Evolutionary conservation across 2,329 filamentous ascomycete genomes (phyloP).

Genomic region (Neoarthrinium moseri): DNA sequence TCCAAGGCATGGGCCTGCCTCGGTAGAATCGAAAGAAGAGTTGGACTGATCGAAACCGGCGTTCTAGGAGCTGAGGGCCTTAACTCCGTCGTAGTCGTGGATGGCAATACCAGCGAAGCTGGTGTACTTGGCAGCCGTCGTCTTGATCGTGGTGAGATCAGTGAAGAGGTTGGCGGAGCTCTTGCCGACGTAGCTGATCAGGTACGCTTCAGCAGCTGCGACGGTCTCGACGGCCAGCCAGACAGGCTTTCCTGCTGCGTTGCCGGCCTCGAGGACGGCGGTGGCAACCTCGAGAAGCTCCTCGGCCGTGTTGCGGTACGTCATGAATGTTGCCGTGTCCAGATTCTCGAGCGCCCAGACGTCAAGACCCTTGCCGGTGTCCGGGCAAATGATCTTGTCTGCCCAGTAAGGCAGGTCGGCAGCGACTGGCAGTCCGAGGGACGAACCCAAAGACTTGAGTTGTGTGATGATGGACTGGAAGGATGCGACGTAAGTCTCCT

Average conservation of each 20-base stretch:
- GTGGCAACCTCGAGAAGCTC: slow-evolving; percentile 7
- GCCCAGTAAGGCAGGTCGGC: slow-evolving; percentile 10
- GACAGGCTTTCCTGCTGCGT: slow-evolving; percentile 6
- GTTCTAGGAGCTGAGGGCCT: slow-evolving; percentile 1
- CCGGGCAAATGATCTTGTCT: neutral
- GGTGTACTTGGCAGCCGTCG: neutral
- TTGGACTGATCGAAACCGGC: too few species aligned
- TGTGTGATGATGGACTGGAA: slow-evolving; percentile 1
- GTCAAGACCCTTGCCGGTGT: neutral
- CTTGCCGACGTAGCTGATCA: slow-evolving; percentile 8
- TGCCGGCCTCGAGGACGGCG: slow-evolving; percentile 5
- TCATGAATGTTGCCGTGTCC: slow-evolving; percentile 10
- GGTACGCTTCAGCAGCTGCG: slow-evolving; percentile 4
- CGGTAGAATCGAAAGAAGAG: too few species aligned
- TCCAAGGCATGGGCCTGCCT: too few species aligned
- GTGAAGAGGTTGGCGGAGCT: neutral
- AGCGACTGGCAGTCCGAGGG: slow-evolving; percentile 1
- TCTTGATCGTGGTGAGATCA: slow-evolving; percentile 1
- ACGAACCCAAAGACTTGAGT: neutral
- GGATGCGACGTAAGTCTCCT: neutral
- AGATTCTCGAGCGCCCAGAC: slow-evolving; percentile 4
- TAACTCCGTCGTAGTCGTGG: slow-evolving; percentile 2
- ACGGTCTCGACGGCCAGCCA: slow-evolving; percentile 10
- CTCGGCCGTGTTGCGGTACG: slow-evolving; percentile 7
- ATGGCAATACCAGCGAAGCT: slow-evolving; percentile 8